Conservation (phyloP, 495 filamentous ascomycete genomes). For the Glarea lozoyensis region DNA sequence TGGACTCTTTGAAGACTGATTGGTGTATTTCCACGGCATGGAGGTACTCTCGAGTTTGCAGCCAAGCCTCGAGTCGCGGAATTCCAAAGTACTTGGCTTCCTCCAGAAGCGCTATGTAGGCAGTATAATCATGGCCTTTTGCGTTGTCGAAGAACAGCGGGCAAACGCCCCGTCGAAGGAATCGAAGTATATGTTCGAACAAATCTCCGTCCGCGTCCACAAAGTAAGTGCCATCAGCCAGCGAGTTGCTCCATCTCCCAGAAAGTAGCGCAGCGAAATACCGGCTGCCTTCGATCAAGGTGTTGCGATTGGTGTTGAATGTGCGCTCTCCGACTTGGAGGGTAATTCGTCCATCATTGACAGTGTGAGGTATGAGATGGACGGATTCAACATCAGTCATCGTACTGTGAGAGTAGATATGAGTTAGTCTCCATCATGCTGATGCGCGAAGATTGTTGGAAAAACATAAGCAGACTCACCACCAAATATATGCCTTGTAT, state of each 20-base stretch:
- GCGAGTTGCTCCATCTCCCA: slow-evolving; percentile 1
- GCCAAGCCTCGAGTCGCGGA: neutral
- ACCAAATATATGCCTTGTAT: no score
- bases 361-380: no score
- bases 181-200: slow-evolving; percentile 33
- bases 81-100: slow-evolving; percentile 31
- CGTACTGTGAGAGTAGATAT: no score
- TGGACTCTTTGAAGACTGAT: neutral
- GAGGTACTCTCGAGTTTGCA: neutral
- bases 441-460: no score
- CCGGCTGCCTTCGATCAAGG: neutral
- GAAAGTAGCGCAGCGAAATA: slow-evolving; percentile 12
- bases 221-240: slow-evolving; percentile 29
- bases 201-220: slow-evolving; percentile 30
- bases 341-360: no score
- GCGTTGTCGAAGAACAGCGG: slow-evolving; percentile 30
- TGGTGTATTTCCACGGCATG: neutral
- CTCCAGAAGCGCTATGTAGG: slow-evolving; percentile 23
- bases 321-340: neutral
- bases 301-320: neutral
- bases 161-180: slow-evolving; percentile 26
- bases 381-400: no score
- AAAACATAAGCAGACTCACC: no score
- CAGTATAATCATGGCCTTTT: slow-evolving; percentile 26
- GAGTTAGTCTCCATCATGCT: no score